Evolutionary conservation across 2,329 filamentous ascomycete species (phyloP).

Genomic region (Fusarium palustre): DNA sequence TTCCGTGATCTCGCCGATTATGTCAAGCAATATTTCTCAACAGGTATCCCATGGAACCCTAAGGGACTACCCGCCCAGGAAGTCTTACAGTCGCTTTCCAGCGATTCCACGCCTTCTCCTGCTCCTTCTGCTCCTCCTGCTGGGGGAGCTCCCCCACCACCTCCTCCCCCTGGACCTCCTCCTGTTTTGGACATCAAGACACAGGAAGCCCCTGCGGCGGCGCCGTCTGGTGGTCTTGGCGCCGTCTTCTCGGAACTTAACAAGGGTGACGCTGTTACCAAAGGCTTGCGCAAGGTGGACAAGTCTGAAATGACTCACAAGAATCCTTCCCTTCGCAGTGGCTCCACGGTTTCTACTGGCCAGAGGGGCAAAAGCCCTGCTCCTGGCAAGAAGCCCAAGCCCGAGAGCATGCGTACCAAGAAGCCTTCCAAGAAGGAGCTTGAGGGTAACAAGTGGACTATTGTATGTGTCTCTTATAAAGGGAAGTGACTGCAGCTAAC

Average conservation of each 20-base stretch:
- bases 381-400: slow-evolving; percentile 88
- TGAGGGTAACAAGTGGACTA: slow-evolving; percentile 92
- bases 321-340: slow-evolving; percentile 86
- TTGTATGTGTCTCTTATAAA: slow-evolving; percentile 65
- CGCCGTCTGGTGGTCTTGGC: slow-evolving; percentile 77
- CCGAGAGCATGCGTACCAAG: slow-evolving; percentile 85
- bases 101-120: slow-evolving; percentile 54
- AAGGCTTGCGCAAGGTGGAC: slow-evolving; percentile 91
- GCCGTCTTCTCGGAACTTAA: slow-evolving; percentile 95
- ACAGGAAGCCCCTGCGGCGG: slow-evolving; percentile 45
- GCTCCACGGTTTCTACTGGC: slow-evolving; percentile 74
- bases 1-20: slow-evolving; percentile 87
- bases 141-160: slow-evolving; percentile 61
- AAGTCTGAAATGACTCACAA: slow-evolving; percentile 98
- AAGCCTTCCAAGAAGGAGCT: slow-evolving; percentile 84
- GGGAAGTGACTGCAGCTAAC: slow-evolving; percentile 14
- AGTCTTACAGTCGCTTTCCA: slow-evolving; percentile 66
- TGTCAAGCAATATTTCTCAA: slow-evolving; percentile 83
- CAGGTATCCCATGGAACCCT: slow-evolving; percentile 88
- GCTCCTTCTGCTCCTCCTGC: slow-evolving; percentile 65
- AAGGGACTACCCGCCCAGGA: slow-evolving; percentile 79
- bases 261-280: slow-evolving; percentile 87
- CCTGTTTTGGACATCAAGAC: slow-evolving; percentile 72
- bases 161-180: slow-evolving; percentile 72
- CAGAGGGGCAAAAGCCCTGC: slow-evolving; percentile 83